Conservation (phyloP, 192 early-diverging fungal species). For the Coemansia aciculifera region DNA sequence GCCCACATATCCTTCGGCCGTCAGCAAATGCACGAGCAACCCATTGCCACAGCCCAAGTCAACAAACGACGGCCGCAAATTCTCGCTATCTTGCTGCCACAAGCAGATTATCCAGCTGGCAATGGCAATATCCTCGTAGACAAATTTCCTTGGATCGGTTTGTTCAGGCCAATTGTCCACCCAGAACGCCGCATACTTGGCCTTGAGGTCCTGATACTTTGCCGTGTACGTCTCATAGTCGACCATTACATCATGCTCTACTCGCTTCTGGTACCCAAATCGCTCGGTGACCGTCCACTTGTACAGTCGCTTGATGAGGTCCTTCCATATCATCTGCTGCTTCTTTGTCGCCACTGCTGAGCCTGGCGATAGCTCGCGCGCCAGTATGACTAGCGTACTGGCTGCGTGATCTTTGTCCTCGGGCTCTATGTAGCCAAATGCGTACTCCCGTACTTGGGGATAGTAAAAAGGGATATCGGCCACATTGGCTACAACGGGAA, state of each 20-base stretch:
- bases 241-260: conserved; percentile 69
- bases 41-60: conserved; percentile 90
- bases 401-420: background rate
- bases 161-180: conserved; percentile 78
- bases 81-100: conserved; percentile 58
- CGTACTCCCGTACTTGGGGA: conserved; percentile 39
- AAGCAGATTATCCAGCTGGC: conserved; percentile 78
- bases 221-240: conserved; percentile 65
- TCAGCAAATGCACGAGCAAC: conserved; percentile 71
- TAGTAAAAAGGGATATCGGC: conserved; percentile 53
- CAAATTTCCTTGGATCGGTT: conserved; percentile 81
- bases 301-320: conserved; percentile 66
- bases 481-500: conserved; percentile 18
- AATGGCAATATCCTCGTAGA: conserved; percentile 86
- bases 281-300: conserved; percentile 74
- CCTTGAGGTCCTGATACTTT: conserved; percentile 69
- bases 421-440: conserved; percentile 29
- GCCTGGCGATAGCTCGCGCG: conserved; percentile 17
- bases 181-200: conserved; percentile 64
- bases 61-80: conserved; percentile 59
- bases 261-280: conserved; percentile 72
- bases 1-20: conserved; percentile 68
- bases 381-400: conserved; percentile 21
- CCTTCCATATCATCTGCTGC: conserved; percentile 60
- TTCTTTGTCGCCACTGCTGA: conserved; percentile 43